Evolutionary conservation across 306 rosid genomes (phyloP), one percentile per base, ranked within the genome.

Genomic region (Psophocarpus tetragonolobus): DNA sequence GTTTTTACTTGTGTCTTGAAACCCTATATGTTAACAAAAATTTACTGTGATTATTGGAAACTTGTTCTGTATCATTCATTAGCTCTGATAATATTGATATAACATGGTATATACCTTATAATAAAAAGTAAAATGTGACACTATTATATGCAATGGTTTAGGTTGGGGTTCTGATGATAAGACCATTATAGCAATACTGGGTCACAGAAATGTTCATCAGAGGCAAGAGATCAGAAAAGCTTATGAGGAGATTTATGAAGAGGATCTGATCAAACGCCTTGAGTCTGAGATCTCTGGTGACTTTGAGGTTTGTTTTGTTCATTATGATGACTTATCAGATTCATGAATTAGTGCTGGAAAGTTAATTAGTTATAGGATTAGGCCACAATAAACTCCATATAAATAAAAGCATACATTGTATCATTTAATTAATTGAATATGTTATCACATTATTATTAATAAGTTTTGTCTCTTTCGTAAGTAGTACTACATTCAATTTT

Each of bases 151-250:
- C 38, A 8, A 73, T 83, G 27, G 44, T 6, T 50, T 30, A 94
- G 98, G 98, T 23, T 94, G 92, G 94, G 98, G 98, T 1, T 82
- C 97, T 21, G 87, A 91, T 84, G 90, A 91, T 82, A 92, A 92
- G 88, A 78, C 87, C 4, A 71, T 91, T 3, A 83, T 92, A 71
- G 27, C 81, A 8, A 82, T 92, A 9, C 77, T 91, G 66, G 96
- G 90, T 5, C 89, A 87, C 32, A 90, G 96, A 88, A 89, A 87
- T 79, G 85, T 89, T 10, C 21, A 15, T 60, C 98, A 92, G 27
- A 92, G 92, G 74, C 87, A 85, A 78, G 85, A 87, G 68, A 91
- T 95, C 61, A 92, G 89, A 85, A 73, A 75, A n/a, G 87, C 91
- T 71, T 95, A 94, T 44, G 90, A 89, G 21, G 77, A 82, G 56